phyloP scores from a whole-genome alignment of 192 early-diverging fungal genomes.

The Entophlyctis luteolus region DNA sequence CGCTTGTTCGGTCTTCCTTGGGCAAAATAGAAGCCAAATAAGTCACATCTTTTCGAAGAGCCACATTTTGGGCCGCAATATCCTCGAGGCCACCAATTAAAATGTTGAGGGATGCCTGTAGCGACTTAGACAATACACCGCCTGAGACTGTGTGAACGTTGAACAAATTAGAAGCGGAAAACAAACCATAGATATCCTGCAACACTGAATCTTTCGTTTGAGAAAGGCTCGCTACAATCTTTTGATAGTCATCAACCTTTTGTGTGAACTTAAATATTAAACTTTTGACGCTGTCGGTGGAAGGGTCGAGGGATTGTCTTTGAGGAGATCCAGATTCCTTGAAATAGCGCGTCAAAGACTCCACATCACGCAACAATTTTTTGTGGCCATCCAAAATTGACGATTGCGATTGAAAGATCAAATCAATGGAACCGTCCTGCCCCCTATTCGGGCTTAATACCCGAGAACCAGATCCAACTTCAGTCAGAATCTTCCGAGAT shows the following conservation, averaged over 20 bases:
- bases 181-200: slow-evolving; percentile 4
- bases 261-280: slow-evolving; percentile 17
- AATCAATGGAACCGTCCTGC: slow-evolving; percentile 14
- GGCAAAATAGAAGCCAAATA: slow-evolving; percentile 7
- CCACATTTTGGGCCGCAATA: slow-evolving; percentile 19
- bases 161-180: background rate
- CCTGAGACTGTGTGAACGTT: background rate
- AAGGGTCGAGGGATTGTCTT: background rate
- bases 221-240: slow-evolving; percentile 15
- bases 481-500: slow-evolving; percentile 24
- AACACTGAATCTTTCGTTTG: slow-evolving; percentile 25
- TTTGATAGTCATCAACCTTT: slow-evolving; percentile 30
- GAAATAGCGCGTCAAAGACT: slow-evolving; percentile 9
- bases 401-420: slow-evolving; percentile 22
- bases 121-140: slow-evolving; percentile 18
- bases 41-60: slow-evolving; percentile 15
- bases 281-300: background rate
- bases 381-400: slow-evolving; percentile 26
- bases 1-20: background rate
- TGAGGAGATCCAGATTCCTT: slow-evolving; percentile 11
- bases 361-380: slow-evolving; percentile 20
- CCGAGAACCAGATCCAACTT: slow-evolving; percentile 2
- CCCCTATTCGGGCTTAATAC: background rate
- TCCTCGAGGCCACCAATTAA: slow-evolving; percentile 29
- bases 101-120: slow-evolving; percentile 26